Conservation (phyloP, 1,284 basidiomycete genomes). For the Leccinum laetum region DNA sequence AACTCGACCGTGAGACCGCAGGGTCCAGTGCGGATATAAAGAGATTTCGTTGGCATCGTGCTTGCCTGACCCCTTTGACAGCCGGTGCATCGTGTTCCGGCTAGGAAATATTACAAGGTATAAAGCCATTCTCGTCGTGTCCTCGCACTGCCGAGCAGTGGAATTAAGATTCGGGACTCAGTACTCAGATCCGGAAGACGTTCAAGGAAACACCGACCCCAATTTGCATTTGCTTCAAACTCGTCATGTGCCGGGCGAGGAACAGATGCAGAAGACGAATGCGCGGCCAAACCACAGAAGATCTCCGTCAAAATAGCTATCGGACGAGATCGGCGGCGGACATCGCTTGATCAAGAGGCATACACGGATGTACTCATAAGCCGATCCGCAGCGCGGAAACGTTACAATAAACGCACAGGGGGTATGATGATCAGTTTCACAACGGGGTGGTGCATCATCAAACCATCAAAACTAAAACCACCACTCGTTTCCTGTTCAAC, state of each 20-base stretch:
- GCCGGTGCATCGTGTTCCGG: not conserved
- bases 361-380: not conserved
- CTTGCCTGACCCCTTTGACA: constrained; percentile 4
- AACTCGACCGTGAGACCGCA: constrained; percentile 13
- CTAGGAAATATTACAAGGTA: constrained; percentile 5
- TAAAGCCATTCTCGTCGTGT: not conserved
- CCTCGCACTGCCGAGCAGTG: not conserved
- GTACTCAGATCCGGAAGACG: not conserved
- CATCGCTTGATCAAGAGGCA: constrained; percentile 9
- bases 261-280: not conserved
- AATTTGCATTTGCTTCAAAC: constrained; percentile 1
- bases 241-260: not conserved
- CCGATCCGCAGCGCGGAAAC: constrained; percentile 10
- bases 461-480: not conserved
- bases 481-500: not conserved
- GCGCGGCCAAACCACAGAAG: not conserved
- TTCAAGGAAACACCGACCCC: not conserved
- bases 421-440: constrained; percentile 10
- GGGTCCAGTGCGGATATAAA: constrained; percentile 10
- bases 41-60: constrained; percentile 4
- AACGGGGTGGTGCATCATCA: not conserved
- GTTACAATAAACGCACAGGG: constrained; percentile 4
- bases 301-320: not conserved
- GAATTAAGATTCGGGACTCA: not conserved
- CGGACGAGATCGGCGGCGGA: constrained; percentile 22